Conservation (phyloP, 805 yeast genomes). For the Saturnispora zaruensis region DNA sequence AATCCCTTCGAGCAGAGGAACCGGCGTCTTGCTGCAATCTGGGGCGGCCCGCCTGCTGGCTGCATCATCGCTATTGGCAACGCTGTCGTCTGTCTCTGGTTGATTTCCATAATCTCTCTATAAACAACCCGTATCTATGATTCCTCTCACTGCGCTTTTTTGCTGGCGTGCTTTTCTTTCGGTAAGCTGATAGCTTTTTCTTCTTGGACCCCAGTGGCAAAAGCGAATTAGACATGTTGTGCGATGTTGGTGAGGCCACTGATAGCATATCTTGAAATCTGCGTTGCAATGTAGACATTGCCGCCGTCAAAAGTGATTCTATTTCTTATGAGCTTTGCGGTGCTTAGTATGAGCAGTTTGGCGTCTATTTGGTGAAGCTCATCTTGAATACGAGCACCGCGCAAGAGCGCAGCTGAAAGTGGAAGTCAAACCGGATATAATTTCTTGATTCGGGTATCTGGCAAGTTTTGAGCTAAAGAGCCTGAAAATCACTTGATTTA, state of each 20-base stretch:
- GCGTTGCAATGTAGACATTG: not conserved
- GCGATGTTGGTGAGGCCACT: not conserved
- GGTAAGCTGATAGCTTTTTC: not conserved
- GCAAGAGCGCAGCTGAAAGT: not conserved
- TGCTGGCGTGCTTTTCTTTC: not conserved
- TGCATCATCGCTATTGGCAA: not conserved
- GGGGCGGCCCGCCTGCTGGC: not conserved
- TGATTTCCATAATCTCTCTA: not conserved
- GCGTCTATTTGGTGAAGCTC: not conserved
- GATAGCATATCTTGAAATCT: not conserved
- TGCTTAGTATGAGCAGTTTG: not conserved
- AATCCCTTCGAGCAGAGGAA: constrained; percentile 6
- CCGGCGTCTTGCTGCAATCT: constrained; percentile 4
- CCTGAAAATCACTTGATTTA: not conserved
- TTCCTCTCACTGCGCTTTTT: not conserved
- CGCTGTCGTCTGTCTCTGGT: not conserved
- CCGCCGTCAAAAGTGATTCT: not conserved
- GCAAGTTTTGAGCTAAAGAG: not conserved
- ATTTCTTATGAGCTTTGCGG: not conserved
- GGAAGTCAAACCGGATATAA: not conserved
- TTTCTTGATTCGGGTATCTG: not conserved
- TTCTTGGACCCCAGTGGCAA: no score
- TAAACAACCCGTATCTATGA: not conserved
- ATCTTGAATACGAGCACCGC: not conserved
- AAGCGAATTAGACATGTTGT: not conserved